Evolutionary conservation across 306 rosid genomes (phyloP).

Genomic region (Aeschynomene evenia): DNA sequence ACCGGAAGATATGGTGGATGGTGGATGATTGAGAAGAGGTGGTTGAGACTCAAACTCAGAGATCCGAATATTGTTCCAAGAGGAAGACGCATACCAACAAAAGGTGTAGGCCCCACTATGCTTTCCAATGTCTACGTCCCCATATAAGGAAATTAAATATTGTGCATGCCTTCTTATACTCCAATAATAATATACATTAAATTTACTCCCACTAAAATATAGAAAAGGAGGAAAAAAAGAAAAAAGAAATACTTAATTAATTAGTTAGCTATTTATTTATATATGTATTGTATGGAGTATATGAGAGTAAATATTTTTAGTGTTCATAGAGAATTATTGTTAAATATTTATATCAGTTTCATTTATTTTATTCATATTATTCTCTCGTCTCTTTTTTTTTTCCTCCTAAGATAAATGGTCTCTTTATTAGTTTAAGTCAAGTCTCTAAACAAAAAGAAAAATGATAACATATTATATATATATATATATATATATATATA

Average conservation of each 20-base stretch:
- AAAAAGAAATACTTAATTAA: too few relatives aligned
- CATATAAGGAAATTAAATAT: neutral
- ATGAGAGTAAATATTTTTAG: too few relatives aligned
- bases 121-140: conserved; percentile 8
- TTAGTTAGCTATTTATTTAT: too few relatives aligned
- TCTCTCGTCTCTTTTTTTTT: too few relatives aligned
- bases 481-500: too few relatives aligned
- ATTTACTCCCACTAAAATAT: too few relatives aligned
- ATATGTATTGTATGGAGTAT: too few relatives aligned
- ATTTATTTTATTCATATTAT: neutral
- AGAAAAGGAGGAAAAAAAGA: too few relatives aligned
- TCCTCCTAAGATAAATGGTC: neutral
- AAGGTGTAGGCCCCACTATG: conserved; percentile 40
- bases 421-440: neutral
- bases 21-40: conserved; percentile 36
- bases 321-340: too few relatives aligned
- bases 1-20: conserved; percentile 9
- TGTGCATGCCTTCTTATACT: too few relatives aligned
- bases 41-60: conserved; percentile 34
- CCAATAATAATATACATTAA: too few relatives aligned
- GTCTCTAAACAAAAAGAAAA: neutral
- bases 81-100: neutral
- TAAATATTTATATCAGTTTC: neutral
- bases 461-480: neutral
- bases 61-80: neutral